Conservation (phyloP, 768 basidiomycete species). For the Pholiota molesta region DNA sequence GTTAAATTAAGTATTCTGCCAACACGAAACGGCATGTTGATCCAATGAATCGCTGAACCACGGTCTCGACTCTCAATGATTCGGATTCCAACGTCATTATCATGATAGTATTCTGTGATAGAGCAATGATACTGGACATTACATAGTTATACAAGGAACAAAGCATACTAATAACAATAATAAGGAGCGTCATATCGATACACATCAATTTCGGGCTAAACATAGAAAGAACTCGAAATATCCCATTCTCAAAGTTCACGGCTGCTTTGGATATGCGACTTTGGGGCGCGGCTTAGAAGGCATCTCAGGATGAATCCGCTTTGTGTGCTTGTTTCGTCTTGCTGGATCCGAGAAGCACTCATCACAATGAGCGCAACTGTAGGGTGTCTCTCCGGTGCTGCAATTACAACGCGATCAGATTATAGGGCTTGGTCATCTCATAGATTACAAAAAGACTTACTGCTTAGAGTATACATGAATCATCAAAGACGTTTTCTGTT, state of each 20-base stretch:
- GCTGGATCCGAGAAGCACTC: slow-evolving; percentile 67
- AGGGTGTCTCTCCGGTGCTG: slow-evolving; percentile 60
- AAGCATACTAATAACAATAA: background rate
- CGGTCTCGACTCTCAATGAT: no score
- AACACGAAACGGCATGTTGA: background rate
- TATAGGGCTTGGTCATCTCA: background rate
- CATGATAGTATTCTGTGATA: background rate
- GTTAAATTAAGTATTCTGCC: background rate
- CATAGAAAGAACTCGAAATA: background rate
- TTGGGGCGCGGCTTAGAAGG: slow-evolving; percentile 5
- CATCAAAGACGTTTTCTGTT: slow-evolving; percentile 7
- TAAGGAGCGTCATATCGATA: background rate
- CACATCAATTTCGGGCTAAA: background rate
- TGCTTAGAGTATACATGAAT: slow-evolving; percentile 8
- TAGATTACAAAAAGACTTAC: slow-evolving; percentile 1
- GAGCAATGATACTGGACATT: background rate
- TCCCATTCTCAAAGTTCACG: background rate
- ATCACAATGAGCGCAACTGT: slow-evolving; percentile 52
- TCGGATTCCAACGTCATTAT: no score
- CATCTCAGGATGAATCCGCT: slow-evolving; percentile 39
- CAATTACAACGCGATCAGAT: background rate
- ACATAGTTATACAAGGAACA: background rate
- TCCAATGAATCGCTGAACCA: no score
- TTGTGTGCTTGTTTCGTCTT: slow-evolving; percentile 62
- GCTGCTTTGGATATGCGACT: slow-evolving; percentile 5